Percentiles rank a stretch among this genome's conserved stretches.
Conservation (phyloP, 2,329 filamentous ascomycete species). For the Aspergillus novoparasiticus region DNA sequence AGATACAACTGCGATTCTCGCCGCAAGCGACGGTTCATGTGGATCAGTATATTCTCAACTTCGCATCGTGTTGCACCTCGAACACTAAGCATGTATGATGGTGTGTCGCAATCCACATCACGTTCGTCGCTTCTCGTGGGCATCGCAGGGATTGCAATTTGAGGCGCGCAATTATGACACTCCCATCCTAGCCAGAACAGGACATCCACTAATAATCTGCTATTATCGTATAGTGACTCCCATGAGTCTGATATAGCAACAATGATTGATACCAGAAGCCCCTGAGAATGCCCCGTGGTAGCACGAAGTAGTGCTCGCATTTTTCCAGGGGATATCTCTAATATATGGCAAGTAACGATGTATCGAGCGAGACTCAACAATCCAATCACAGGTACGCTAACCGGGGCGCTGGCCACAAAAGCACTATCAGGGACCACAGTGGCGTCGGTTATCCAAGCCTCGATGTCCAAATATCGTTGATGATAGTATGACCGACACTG, state of each 20-base stretch:
- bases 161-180: constrained; percentile 17
- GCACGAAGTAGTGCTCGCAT: constrained; percentile 27
- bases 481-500: constrained; percentile 13
- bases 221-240: constrained; percentile 34
- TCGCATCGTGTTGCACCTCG: constrained; percentile 11
- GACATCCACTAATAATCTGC: constrained; percentile 29
- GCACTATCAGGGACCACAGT: constrained; percentile 30
- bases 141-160: neutral
- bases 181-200: constrained; percentile 27
- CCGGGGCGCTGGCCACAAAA: constrained; percentile 39
- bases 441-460: constrained; percentile 25
- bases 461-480: constrained; percentile 12
- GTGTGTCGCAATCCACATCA: neutral
- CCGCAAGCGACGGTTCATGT: constrained; percentile 11
- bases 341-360: constrained; percentile 30
- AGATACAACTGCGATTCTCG: constrained; percentile 5
- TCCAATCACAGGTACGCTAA: constrained; percentile 45
- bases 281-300: constrained; percentile 43
- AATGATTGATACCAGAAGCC: constrained; percentile 39
- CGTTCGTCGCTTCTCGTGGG: neutral
- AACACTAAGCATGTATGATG: constrained; percentile 21
- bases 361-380: constrained; percentile 38
- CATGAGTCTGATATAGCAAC: constrained; percentile 37
- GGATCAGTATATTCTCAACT: constrained; percentile 3
- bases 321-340: constrained; percentile 33